phyloP scores from a whole-genome alignment of 2,329 filamentous ascomycete species.

The Cercospora sojina region DNA sequence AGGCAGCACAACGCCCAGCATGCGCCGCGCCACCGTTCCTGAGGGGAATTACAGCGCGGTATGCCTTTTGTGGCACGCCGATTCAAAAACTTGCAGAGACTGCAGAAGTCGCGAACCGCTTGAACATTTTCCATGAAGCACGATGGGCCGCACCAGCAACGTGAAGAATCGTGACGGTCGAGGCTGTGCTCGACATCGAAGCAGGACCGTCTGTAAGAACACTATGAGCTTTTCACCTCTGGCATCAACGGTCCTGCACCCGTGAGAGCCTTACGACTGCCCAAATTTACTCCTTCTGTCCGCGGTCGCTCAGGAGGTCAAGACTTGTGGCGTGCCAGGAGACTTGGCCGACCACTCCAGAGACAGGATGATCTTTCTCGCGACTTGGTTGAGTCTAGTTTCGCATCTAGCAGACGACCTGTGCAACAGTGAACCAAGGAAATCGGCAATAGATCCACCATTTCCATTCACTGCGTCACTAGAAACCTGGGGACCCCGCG shows the following conservation, averaged over 20 bases:
- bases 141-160: not conserved
- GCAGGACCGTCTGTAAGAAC: not conserved
- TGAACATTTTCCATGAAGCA: not conserved
- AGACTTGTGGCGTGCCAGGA: constrained; percentile 8
- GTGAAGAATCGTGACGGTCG: not conserved
- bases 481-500: constrained; percentile 1
- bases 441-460: not conserved
- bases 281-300: not conserved
- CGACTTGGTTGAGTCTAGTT: not conserved
- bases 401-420: not conserved
- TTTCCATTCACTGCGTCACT: not conserved
- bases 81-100: not conserved
- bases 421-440: not conserved
- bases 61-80: not conserved
- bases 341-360: not conserved
- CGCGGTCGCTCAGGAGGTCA: not conserved
- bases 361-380: not conserved
- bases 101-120: not conserved
- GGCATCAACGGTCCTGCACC: not conserved
- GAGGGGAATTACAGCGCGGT: not conserved
- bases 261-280: not conserved
- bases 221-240: not conserved
- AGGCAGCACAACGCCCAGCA: not conserved
- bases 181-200: not conserved
- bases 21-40: not conserved